These are phyloP conservation scores for Phytophthora fragariae DNA, from an alignment of 352 stramenopile genomes.

Conservation along the genomic window DNA sequence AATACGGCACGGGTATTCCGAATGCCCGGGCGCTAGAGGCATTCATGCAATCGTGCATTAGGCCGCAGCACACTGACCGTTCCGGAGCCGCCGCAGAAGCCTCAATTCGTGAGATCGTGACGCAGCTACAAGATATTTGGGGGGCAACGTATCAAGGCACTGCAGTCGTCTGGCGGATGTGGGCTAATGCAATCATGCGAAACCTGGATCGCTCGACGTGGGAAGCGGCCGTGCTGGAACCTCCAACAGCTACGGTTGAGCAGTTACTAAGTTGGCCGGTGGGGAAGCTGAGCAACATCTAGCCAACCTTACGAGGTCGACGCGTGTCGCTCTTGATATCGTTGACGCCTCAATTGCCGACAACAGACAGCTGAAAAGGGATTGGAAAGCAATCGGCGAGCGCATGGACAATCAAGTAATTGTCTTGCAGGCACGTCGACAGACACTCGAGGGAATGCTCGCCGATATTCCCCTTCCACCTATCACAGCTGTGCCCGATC, in stretches of 20 bases:
- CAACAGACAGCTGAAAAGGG: not conserved
- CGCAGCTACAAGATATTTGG: constrained; percentile 1
- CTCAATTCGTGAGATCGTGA: not conserved
- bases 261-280: not conserved
- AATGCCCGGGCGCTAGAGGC: not conserved
- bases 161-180: constrained; percentile 7
- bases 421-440: no score
- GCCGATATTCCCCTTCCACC: no score
- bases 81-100: not conserved
- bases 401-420: not conserved
- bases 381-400: not conserved
- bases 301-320: not conserved
- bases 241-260: not conserved
- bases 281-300: not conserved
- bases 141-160: constrained; percentile 3
- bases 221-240: no score
- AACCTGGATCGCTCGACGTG: constrained; percentile 1
- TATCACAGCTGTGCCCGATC: no score
- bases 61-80: not conserved
- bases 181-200: constrained; percentile 9
- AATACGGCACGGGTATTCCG: not conserved
- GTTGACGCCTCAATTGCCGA: constrained; percentile 1
- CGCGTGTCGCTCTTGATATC: constrained; percentile 4
- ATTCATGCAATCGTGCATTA: not conserved
- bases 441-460: no score